Evolutionary conservation across 768 basidiomycete species (phyloP).

Genomic region (Daedaleopsis sinensis): DNA sequence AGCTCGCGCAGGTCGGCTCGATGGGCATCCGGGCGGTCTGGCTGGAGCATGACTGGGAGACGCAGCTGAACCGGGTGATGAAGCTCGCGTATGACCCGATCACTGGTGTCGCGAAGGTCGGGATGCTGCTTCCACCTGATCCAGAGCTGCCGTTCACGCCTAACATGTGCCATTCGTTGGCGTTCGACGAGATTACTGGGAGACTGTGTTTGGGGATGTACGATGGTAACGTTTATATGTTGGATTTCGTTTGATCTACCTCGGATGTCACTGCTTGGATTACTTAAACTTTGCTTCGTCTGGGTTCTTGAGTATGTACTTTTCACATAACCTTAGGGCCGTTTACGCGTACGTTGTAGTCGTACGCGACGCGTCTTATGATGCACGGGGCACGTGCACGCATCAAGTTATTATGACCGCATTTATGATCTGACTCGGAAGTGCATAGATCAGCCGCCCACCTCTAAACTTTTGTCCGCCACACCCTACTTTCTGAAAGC

Average conservation of each 20-base stretch:
- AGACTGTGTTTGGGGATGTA: constrained; percentile 52
- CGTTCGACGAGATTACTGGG: constrained; percentile 60
- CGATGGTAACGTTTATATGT: constrained; percentile 55
- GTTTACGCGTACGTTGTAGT: neutral
- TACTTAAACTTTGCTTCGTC: neutral
- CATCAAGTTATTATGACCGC: constrained; percentile 8
- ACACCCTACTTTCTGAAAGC: no score
- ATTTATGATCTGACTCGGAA: constrained; percentile 17
- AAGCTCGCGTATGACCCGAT: constrained; percentile 40
- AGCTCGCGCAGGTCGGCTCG: constrained; percentile 32
- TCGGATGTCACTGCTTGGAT: neutral
- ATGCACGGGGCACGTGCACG: constrained; percentile 16
- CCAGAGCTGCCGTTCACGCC: constrained; percentile 56
- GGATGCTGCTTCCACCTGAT: constrained; percentile 47
- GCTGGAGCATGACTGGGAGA: constrained; percentile 54
- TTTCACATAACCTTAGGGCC: no score
- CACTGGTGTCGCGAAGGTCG: constrained; percentile 25
- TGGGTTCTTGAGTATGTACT: no score
- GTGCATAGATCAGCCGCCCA: no score
- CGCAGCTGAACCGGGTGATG: constrained; percentile 51
- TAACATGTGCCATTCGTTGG: constrained; percentile 46
- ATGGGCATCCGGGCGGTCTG: constrained; percentile 54
- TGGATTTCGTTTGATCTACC: constrained; percentile 36
- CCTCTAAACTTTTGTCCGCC: no score
- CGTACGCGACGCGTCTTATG: neutral